These are phyloP conservation scores for Crithidia brevicula DNA, from an alignment of 208 protist genomes.

Conservation along the genomic window DNA sequence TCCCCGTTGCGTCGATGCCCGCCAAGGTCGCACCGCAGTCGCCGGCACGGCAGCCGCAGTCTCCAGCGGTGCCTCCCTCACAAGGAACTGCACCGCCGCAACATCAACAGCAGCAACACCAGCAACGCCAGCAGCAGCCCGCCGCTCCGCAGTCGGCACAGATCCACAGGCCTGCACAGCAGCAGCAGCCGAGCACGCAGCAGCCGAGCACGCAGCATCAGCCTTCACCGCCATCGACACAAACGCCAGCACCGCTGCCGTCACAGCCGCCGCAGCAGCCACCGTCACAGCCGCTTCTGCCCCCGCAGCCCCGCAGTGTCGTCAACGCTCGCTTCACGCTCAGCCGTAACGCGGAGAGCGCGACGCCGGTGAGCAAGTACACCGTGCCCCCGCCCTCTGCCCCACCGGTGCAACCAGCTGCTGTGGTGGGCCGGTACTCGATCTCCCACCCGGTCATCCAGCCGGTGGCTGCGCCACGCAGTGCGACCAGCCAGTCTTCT, in stretches of 20 bases:
- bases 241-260: neutral
- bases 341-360: neutral
- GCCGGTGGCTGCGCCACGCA: neutral
- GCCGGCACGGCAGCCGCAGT: neutral
- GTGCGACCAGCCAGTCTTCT: neutral
- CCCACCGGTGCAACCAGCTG: neutral
- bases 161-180: no score
- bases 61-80: neutral
- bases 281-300: slow-evolving; percentile 5
- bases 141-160: neutral
- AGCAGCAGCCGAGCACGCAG: neutral
- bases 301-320: slow-evolving; percentile 24
- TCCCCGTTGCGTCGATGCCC: neutral
- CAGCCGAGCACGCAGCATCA: neutral
- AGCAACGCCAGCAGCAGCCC: neutral
- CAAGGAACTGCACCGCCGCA: neutral
- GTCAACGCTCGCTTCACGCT: slow-evolving; percentile 2
- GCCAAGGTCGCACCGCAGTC: neutral
- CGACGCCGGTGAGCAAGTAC: neutral
- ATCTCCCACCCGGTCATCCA: slow-evolving; percentile 9
- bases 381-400: neutral
- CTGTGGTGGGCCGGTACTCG: slow-evolving; percentile 13
- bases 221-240: neutral
- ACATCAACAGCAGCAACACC: neutral
- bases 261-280: neutral